Base-by-base conservation (phyloP, 2,329 filamentous ascomycete genomes). In the Dactylellina drechsleri region DNA sequence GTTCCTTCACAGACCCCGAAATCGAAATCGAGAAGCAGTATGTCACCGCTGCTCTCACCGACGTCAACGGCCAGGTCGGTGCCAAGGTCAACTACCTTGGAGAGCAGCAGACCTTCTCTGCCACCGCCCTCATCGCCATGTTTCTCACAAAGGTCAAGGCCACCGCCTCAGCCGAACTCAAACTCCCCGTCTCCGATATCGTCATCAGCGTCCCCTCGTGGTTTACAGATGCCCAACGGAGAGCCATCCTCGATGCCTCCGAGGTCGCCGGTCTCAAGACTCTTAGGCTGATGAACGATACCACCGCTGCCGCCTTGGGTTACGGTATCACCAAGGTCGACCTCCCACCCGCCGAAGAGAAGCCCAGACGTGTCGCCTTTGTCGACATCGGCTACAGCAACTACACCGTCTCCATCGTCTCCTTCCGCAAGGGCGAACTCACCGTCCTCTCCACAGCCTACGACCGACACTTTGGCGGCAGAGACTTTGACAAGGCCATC, bases 251-350 rank as follows among this genome's bases (percentile, higher is more conserved):
- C 80, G 94, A 98, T 81, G 94, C 95, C 72, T 88, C 93, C 79
- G 93, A 98, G 82, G 92, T 99, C 80, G 92, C 94, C 71, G 94
- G 93, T 76, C 87, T 99, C 80, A 97, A 96, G 85, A 86, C 93
- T 45, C 90, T 99, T 78, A 90, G 95, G 76, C 87, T 99, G 77
- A 96, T 99, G 87, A 99, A 99, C 85, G 95, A 98, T 85, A 97
- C 92, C 79, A 98, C 95, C 60, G 95, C 95, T 75, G 93, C 93
- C 77, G 95, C 95, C 77, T 89, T 99, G 53, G 95, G 95, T 78
- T 99, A 93, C 83, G 95, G 95, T 82, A 98, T 99, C 85, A 97
- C 95, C 80, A 98, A 99, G 87, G 87, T 93, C 76, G 95, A 99
- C 83, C 89, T 99, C 40, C 95, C 93, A 70, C 85, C 85, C 28